These are phyloP conservation scores for Ceratobasidium papillatum DNA, from an alignment of 1,284 basidiomycete species.

Conservation along the genomic window DNA sequence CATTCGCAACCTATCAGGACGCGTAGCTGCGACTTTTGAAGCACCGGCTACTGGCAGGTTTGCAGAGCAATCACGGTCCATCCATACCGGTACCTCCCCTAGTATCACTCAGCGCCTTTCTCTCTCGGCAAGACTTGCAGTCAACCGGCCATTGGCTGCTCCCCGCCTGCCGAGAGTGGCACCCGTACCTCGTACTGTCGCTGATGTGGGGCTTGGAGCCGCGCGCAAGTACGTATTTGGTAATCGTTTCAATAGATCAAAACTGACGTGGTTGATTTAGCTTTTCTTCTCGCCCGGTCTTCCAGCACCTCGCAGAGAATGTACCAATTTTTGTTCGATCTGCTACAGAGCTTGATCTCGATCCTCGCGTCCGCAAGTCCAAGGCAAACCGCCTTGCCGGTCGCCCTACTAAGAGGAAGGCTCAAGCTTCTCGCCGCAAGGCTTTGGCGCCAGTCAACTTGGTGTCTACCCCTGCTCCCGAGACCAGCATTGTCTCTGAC, in stretches of 20 bases:
- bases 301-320: slow-evolving; percentile 37
- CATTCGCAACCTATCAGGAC: slow-evolving; percentile 22
- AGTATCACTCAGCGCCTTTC: slow-evolving; percentile 33
- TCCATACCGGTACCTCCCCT: not conserved
- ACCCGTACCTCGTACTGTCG: slow-evolving; percentile 3
- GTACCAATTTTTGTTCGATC: slow-evolving; percentile 28
- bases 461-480: not conserved
- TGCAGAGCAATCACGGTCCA: slow-evolving; percentile 18
- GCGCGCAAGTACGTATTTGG: slow-evolving; percentile 12
- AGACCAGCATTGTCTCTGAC: slow-evolving; percentile 29
- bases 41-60: slow-evolving; percentile 31
- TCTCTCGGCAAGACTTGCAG: slow-evolving; percentile 15
- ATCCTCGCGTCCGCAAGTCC: slow-evolving; percentile 34
- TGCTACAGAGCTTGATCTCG: slow-evolving; percentile 23
- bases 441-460: not conserved
- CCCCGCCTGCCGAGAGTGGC: slow-evolving; percentile 33
- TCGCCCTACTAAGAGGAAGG: slow-evolving; percentile 25
- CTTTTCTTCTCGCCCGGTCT: slow-evolving; percentile 34
- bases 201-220: slow-evolving; percentile 21
- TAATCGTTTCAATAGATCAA: not conserved
- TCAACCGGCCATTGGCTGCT: slow-evolving; percentile 24
- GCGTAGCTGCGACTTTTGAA: slow-evolving; percentile 9
- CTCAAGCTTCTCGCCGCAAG: slow-evolving; percentile 9
- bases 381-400: slow-evolving; percentile 21
- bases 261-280: not conserved